Evolutionary conservation across 2,329 filamentous ascomycete species (phyloP).

Genomic region (Apiospora malaysiana): DNA sequence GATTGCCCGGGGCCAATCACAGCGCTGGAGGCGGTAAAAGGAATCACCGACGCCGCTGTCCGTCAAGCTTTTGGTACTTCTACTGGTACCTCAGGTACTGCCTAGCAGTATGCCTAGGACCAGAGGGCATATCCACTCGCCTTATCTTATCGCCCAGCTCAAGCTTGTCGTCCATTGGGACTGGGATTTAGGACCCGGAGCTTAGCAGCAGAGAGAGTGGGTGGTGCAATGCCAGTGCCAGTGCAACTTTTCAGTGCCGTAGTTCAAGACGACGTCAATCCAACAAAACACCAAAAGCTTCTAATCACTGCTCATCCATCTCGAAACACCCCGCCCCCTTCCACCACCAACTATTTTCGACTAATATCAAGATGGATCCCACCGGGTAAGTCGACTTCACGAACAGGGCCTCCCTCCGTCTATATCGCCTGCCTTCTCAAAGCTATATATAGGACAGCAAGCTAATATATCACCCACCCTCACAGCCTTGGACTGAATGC

Average conservation of each 20-base stretch:
- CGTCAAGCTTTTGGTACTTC: neutral
- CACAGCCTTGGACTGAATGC: conserved; percentile 62
- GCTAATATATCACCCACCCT: conserved; percentile 3
- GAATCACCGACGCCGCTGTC: conserved; percentile 16
- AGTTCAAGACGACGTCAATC: conserved; percentile 10
- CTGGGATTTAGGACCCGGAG: neutral
- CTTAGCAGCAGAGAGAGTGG: neutral
- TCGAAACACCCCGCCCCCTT: neutral
- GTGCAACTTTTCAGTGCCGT: conserved; percentile 14
- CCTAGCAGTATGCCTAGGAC: no score
- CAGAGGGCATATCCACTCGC: neutral
- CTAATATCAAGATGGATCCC: neutral
- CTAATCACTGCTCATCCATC: neutral
- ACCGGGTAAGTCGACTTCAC: neutral
- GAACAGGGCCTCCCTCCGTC: neutral
- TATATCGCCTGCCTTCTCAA: neutral
- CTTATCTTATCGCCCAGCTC: conserved; percentile 12
- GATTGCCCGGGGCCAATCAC: conserved; percentile 14
- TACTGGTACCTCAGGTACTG: no score
- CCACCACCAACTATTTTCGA: neutral
- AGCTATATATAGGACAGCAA: conserved; percentile 9
- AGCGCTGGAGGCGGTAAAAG: conserved; percentile 22
- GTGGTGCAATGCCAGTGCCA: neutral
- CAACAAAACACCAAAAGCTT: neutral
- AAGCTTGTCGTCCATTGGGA: neutral